Percentiles rank a stretch among this genome's conserved stretches.
Evolutionary conservation across 352 stramenopile species (phyloP).

Genomic region (Phytophthora ramorum): DNA sequence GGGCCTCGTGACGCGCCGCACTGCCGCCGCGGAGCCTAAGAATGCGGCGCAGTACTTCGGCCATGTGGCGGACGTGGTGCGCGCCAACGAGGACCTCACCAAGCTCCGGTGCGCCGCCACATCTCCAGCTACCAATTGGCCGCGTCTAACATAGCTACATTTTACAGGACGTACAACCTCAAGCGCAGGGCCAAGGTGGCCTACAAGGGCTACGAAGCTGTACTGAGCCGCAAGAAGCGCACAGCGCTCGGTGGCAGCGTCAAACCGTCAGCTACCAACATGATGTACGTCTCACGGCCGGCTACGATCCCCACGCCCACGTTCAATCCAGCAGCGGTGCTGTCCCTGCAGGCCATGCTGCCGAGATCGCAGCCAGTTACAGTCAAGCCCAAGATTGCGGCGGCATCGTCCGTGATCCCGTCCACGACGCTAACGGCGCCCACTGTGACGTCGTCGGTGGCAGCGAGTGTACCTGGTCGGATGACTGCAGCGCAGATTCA

Average conservation of each 20-base stretch:
- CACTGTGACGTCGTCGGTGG: constrained; percentile 23
- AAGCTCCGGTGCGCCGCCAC: constrained; percentile 46
- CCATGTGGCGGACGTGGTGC: constrained; percentile 67
- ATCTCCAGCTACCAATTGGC: constrained; percentile 4
- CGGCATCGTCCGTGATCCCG: constrained; percentile 34
- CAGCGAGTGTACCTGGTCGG: constrained; percentile 20
- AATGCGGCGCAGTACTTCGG: constrained; percentile 77
- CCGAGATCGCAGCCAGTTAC: constrained; percentile 31
- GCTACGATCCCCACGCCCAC: constrained; percentile 19
- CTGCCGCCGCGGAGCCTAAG: constrained; percentile 53
- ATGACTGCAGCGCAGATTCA: constrained; percentile 41
- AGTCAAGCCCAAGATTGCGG: constrained; percentile 43
- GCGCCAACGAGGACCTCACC: constrained; percentile 61
- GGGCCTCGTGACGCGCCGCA: constrained; percentile 67
- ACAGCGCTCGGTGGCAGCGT: constrained; percentile 25
- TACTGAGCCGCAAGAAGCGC: constrained; percentile 81
- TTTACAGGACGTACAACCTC: constrained; percentile 63
- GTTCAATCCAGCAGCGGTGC: constrained; percentile 42
- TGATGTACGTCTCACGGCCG: constrained; percentile 36
- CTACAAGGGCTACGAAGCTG: constrained; percentile 75
- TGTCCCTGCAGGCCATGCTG: constrained; percentile 44
- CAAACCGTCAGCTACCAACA: constrained; percentile 32
- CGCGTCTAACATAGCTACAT: constrained; percentile 18
- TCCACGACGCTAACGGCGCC: constrained; percentile 31
- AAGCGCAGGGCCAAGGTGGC: constrained; percentile 69